Conservation (phyloP, 495 filamentous ascomycete species). For the Xylaria bambusicola region DNA sequence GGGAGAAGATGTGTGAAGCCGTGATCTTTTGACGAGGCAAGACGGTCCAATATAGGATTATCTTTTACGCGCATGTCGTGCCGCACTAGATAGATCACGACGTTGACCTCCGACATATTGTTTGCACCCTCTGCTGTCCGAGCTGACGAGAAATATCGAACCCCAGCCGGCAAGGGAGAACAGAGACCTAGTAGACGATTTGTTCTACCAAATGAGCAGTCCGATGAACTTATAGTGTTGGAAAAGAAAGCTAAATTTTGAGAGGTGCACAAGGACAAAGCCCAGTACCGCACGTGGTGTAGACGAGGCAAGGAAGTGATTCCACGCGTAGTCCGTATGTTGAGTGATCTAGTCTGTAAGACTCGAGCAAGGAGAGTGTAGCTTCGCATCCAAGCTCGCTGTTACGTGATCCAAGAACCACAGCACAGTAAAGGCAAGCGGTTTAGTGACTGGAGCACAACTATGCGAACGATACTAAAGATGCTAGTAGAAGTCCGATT, state of each 20-base stretch:
- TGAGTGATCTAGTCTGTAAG: not conserved
- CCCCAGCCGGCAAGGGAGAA: too few species aligned
- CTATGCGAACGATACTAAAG: too few species aligned
- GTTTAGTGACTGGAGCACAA: too few species aligned
- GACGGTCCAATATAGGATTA: conserved; percentile 63
- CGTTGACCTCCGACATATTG: conserved; percentile 38
- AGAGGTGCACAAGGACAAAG: not conserved
- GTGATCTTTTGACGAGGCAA: conserved; percentile 47
- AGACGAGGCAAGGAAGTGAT: too few species aligned
- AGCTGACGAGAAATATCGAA: too few species aligned
- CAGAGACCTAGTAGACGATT: too few species aligned
- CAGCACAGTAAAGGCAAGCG: too few species aligned
- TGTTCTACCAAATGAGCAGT: too few species aligned
- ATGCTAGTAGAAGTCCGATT: too few species aligned
- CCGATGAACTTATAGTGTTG: not conserved
- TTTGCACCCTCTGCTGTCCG: not conserved
- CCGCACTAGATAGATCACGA: conserved; percentile 64
- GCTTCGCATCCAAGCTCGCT: not conserved
- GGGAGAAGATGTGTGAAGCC: conserved; percentile 68
- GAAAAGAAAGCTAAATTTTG: not conserved
- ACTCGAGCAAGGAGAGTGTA: not conserved
- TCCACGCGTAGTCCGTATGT: not conserved
- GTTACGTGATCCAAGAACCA: not conserved
- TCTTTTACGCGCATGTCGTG: conserved; percentile 68
- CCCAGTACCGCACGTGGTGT: not conserved